Evolutionary conservation across 2,329 filamentous ascomycete genomes (phyloP), one percentile per base, ranked within the genome.

Genomic region (Amylocarpus encephaloides): DNA sequence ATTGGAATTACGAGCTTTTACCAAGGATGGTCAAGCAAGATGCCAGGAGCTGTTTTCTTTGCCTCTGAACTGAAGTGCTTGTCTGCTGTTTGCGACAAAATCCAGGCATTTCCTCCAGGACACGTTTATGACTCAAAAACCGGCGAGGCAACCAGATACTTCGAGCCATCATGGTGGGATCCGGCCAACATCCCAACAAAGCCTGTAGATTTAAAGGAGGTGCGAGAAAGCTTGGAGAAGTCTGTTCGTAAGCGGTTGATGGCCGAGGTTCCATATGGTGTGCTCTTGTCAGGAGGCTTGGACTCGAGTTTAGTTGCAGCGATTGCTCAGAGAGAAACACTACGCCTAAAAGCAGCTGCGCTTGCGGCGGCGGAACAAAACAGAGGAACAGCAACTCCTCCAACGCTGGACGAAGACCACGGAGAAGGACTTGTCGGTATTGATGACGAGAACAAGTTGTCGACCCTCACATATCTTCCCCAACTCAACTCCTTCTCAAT

Each of bases 401-500:
- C 22, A 70, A 72, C 69, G 71, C 48, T 75, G 52, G 77, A 83
- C 61, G 71, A 77, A 45, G 78, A 83, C 58, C 73, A 73, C 48
- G 79, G 79, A 54, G 83, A 86, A 64, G 82, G 88, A 43, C 78
- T 97, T 42, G 92, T 96, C 52, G 93, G 93, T 64, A 94, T 98
- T 62, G 93, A 97, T 64, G 91, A 95, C 66, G 82, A 92, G 52
- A 86, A 95, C 75, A 81, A 92, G 66, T 74, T 97, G 54, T 89
- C 86, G 43, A 95, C 91, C 12, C 81, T 95, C 56, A 93, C 91
- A 49, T 88, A 93, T 64, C 82, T 97, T 48, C 90, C 92, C 33
- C 88, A 97, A 70, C 82, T 98, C 70, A 94, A 97, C 81, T 96
- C 91, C 13, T 98, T 98, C 78, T 98, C 93, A 13, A 98, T 98